Conservation (phyloP, 192 early-diverging fungal species). For the Backusella tarrabulga region DNA sequence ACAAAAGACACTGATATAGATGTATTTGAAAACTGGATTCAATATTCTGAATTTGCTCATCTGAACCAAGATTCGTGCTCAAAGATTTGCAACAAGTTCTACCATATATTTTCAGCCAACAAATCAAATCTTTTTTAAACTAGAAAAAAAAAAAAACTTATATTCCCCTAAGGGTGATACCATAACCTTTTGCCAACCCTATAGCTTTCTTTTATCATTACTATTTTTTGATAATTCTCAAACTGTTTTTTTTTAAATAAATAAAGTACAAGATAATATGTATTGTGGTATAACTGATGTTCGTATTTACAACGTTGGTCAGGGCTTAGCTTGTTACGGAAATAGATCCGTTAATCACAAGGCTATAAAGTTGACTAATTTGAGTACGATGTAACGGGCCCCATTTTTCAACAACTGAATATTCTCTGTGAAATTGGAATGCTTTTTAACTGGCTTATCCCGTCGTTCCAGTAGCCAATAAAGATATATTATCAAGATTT, state of each 20-base stretch:
- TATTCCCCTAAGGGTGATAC: too few relatives aligned
- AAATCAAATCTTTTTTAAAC: not conserved
- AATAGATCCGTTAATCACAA: not conserved
- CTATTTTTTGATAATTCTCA: not conserved
- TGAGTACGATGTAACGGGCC: not conserved
- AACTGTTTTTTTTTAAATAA: not conserved
- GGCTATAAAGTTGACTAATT: not conserved
- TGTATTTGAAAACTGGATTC: conserved; percentile 1
- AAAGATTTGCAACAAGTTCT: not conserved
- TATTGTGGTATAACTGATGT: too few relatives aligned
- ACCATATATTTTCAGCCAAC: not conserved
- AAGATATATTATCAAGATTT: too few relatives aligned
- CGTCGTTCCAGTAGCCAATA: not conserved
- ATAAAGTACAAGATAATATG: not conserved
- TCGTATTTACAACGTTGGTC: not conserved
- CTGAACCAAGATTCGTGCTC: not conserved
- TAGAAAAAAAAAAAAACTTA: too few relatives aligned
- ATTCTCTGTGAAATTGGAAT: not conserved
- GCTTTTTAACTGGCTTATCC: not conserved
- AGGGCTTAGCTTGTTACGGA: not conserved
- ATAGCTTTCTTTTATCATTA: too few relatives aligned
- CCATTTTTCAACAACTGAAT: not conserved
- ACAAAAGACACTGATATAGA: not conserved
- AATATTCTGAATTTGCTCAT: not conserved
- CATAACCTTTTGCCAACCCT: too few relatives aligned